phyloP scores from a whole-genome alignment of 1,284 basidiomycete species.

The Pascua sp. region DNA sequence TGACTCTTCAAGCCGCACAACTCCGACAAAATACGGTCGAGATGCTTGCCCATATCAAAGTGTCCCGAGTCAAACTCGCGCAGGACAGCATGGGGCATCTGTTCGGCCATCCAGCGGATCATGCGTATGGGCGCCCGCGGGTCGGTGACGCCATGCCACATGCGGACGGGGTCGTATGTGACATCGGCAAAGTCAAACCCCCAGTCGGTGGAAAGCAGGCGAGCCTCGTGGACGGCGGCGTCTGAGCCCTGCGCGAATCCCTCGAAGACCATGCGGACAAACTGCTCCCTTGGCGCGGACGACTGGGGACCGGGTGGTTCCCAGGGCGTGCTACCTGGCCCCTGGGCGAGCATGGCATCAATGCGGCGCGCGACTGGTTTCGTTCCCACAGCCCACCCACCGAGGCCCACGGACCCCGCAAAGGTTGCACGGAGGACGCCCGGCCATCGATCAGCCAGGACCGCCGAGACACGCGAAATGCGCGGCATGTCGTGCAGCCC shows the following conservation, averaged over 20 bases:
- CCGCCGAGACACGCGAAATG: background rate
- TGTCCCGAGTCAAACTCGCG: slow-evolving; percentile 5
- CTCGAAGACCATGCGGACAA: slow-evolving; percentile 2
- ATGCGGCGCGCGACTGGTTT: background rate
- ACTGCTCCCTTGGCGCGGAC: background rate
- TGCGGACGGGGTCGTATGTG: background rate
- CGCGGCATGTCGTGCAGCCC: background rate
- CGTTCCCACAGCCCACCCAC: background rate
- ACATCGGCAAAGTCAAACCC: background rate
- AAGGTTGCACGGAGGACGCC: background rate
- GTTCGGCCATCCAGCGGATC: slow-evolving; percentile 6
- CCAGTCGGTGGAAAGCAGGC: slow-evolving; percentile 10
- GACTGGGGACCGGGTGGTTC: too few species aligned
- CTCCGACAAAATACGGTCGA: background rate
- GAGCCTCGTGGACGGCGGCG: slow-evolving; percentile 8
- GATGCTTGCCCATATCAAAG: slow-evolving; percentile 1
- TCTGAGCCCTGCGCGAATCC: slow-evolving; percentile 6
- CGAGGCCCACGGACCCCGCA: background rate
- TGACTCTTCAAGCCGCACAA: too few species aligned
- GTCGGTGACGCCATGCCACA: slow-evolving; percentile 15
- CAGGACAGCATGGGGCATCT: slow-evolving; percentile 5
- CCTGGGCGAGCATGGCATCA: slow-evolving; percentile 2
- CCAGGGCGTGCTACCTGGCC: background rate
- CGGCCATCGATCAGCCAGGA: background rate
- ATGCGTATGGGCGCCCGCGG: slow-evolving; percentile 1